Evolutionary conservation across 768 basidiomycete species (phyloP).

Genomic region (Daedaleopsis sinensis): DNA sequence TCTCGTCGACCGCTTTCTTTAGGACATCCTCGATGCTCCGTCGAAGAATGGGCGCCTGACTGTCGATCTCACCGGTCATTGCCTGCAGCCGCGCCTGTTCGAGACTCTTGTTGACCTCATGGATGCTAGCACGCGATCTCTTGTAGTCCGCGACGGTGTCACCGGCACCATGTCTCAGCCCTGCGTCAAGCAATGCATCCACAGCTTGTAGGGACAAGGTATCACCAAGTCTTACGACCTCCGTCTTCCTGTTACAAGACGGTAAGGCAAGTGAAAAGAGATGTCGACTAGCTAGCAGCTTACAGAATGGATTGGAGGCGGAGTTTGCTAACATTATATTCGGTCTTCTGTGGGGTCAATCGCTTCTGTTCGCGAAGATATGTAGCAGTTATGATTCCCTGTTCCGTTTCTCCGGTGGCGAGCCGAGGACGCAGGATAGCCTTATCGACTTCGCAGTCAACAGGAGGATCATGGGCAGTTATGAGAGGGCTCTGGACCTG

Average conservation of each 20-base stretch:
- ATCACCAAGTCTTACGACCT: conserved; percentile 2
- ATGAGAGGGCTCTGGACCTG: too few species aligned
- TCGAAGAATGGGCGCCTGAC: background rate
- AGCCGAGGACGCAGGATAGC: conserved; percentile 1
- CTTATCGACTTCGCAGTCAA: background rate
- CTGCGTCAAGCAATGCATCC: conserved; percentile 9
- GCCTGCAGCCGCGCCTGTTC: background rate
- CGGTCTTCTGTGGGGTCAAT: background rate
- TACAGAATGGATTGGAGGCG: too few species aligned
- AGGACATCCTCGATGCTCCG: too few species aligned
- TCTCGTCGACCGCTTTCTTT: too few species aligned
- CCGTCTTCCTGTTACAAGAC: background rate
- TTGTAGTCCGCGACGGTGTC: background rate
- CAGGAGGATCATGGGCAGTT: background rate
- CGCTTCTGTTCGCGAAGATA: conserved; percentile 2
- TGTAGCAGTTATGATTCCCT: conserved; percentile 18
- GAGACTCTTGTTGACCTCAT: too few species aligned
- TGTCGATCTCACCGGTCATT: background rate
- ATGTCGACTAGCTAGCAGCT: too few species aligned
- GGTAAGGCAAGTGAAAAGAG: too few species aligned
- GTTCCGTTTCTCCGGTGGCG: conserved; percentile 20
- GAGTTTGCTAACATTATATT: background rate
- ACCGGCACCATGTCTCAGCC: background rate
- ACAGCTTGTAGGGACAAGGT: conserved; percentile 6
- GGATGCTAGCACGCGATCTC: background rate